Percentiles rank a stretch among this genome's conserved stretches.
Evolutionary conservation across 2,329 filamentous ascomycete genomes (phyloP).

Genomic region (Huntiella decipiens): DNA sequence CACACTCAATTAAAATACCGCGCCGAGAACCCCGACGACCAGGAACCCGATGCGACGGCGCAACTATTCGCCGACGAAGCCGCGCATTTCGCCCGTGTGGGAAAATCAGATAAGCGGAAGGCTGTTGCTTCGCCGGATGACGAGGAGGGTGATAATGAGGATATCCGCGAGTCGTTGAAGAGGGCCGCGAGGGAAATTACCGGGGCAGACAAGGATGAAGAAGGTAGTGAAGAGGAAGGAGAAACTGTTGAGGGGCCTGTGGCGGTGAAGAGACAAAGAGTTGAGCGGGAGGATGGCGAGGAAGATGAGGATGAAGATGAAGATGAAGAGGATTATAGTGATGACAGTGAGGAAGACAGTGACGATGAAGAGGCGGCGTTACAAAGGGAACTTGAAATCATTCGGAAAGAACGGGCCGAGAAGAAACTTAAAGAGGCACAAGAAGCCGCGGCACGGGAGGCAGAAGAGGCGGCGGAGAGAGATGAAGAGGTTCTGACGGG

Average conservation of each 20-base stretch:
- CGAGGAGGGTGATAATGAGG: slow-evolving; percentile 31
- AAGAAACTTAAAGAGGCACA: slow-evolving; percentile 39
- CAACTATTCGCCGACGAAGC: slow-evolving; percentile 82
- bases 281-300: slow-evolving; percentile 63
- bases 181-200: slow-evolving; percentile 18
- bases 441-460: slow-evolving; percentile 39
- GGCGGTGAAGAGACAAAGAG: slow-evolving; percentile 65
- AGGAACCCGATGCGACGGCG: slow-evolving; percentile 59
- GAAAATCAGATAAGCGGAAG: slow-evolving; percentile 32
- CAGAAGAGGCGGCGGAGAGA: slow-evolving; percentile 61
- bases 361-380: slow-evolving; percentile 77
- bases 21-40: slow-evolving; percentile 38
- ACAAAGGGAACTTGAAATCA: slow-evolving; percentile 84
- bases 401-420: slow-evolving; percentile 70
- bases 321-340: slow-evolving; percentile 32
- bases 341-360: slow-evolving; percentile 33
- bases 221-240: slow-evolving; percentile 43
- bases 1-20: slow-evolving; percentile 84
- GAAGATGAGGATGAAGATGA: slow-evolving; percentile 32
- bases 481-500: slow-evolving; percentile 81
- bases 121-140: slow-evolving; percentile 24
- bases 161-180: slow-evolving; percentile 15
- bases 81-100: slow-evolving; percentile 60
- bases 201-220: slow-evolving; percentile 37
- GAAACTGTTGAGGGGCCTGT: slow-evolving; percentile 49